Percentiles rank a stretch among this genome's conserved stretches.
Conservation (phyloP, 2,329 filamentous ascomycete genomes). For the Alternaria rosae region DNA sequence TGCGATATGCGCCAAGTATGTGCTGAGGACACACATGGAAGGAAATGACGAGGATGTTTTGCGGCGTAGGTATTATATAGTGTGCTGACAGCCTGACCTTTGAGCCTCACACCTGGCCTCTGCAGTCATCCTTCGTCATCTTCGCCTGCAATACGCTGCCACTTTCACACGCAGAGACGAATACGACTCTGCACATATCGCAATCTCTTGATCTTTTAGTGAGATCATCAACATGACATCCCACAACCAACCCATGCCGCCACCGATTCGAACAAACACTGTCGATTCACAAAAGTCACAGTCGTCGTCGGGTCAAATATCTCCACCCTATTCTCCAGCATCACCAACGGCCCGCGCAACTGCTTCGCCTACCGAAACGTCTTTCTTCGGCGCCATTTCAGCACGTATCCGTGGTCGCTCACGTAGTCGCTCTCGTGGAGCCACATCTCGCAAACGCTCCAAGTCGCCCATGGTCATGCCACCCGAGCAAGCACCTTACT, state of each 20-base stretch:
- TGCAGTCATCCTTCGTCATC: constrained; percentile 12
- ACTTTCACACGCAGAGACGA: constrained; percentile 4
- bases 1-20: constrained; percentile 38
- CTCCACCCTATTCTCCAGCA: constrained; percentile 26
- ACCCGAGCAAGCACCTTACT: constrained; percentile 27
- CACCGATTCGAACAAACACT: constrained; percentile 42
- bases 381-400: constrained; percentile 49
- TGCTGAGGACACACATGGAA: constrained; percentile 18
- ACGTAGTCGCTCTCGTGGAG: constrained; percentile 39
- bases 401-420: constrained; percentile 45
- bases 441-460: constrained; percentile 34
- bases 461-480: constrained; percentile 44
- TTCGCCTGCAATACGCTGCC: background rate
- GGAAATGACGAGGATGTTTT: constrained; percentile 10
- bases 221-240: constrained; percentile 30
- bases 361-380: constrained; percentile 38
- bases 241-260: constrained; percentile 36
- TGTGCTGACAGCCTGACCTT: constrained; percentile 19
- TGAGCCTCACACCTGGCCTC: constrained; percentile 38
- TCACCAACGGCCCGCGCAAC: constrained; percentile 31
- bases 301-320: constrained; percentile 35
- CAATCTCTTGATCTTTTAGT: background rate
- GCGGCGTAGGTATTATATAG: constrained; percentile 24
- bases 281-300: constrained; percentile 35
- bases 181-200: constrained; percentile 3